Evolutionary conservation across 257 asterid species (phyloP).

Genomic region (Rubia yunnanensis): DNA sequence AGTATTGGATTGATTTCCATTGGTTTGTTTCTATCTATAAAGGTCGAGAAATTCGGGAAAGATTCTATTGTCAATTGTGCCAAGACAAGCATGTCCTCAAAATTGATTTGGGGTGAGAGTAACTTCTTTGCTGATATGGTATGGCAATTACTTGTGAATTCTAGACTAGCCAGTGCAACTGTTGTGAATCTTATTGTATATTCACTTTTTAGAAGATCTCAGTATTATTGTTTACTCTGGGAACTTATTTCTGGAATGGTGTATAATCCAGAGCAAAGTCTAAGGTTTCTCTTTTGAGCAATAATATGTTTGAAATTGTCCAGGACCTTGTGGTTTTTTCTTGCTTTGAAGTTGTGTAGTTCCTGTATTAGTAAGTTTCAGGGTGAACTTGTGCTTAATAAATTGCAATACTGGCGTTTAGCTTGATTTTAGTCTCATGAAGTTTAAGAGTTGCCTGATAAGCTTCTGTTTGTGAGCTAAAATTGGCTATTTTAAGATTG

Average conservation of each 20-base stretch:
- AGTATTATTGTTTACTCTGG: neutral
- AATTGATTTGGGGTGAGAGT: slow-evolving; percentile 75
- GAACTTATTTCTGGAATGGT: neutral
- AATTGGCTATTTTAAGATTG: too few species aligned
- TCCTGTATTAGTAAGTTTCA: neutral
- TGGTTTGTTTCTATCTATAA: slow-evolving; percentile 2
- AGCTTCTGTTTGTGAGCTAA: neutral
- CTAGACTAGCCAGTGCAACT: neutral
- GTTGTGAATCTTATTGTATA: neutral
- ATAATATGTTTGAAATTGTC: neutral
- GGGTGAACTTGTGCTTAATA: neutral
- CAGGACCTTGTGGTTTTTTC: neutral
- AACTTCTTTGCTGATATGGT: slow-evolving; percentile 88
- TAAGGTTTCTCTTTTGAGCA: neutral
- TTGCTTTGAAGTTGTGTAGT: neutral
- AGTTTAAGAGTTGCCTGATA: neutral
- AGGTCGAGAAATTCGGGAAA: slow-evolving; percentile 95
- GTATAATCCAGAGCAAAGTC: too few species aligned
- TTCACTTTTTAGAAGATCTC: too few species aligned
- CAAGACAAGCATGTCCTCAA: too few species aligned
- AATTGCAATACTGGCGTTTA: neutral
- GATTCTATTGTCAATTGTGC: slow-evolving; percentile 85
- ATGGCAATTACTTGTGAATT: slow-evolving; percentile 14
- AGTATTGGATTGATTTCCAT: too few species aligned
- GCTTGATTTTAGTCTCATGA: neutral